Base-by-base conservation (phyloP, 1,284 basidiomycete genomes). In the Ceratobasidium sp. region DNA sequence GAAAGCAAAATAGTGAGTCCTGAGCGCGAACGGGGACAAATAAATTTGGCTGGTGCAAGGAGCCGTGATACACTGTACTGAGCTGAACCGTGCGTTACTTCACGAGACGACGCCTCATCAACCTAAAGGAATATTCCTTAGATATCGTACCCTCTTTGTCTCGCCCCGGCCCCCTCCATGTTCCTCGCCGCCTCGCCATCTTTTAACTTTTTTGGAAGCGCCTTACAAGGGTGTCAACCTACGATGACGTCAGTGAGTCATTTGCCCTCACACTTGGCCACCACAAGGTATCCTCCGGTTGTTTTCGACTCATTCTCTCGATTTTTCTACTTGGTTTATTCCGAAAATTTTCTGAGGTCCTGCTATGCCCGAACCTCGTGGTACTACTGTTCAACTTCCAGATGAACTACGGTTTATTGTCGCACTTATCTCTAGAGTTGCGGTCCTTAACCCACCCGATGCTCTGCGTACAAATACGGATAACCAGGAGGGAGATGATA, bases 351-450 rank as follows among this genome's bases (percentile, higher is more conserved):
- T n/a, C n/a, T n/a, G 14, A 43, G 8, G 34, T 49, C 13, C 49
- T 8, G 54, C 6, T 3, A 39, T 39, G 49, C 24, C 27, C 22
- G 29, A 54, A n/a, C 31, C 39, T 1, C 53, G 58, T 27, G 53
- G 34, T 16, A 31, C 27, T 53, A 37, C 31, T 41, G 53, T n/a
- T 14, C 27, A 64, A 11, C 56, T 71, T 49, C 27, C 68, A 14
- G 68, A 61, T 29, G 56, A 71, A 24, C 43, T 71, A 16, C 68
- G 68, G 5, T 72, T 72, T 39, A 61, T 43, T n/a, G 46, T 72
- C 8, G 68, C 68, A n/a, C 54, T 72, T 3, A 54, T 59, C 11
- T 71, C 54, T 31, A 71, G 56, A 27, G 41, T 37, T 27, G 51
- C 65, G n/a, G 24, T 43, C 14, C 37, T 68, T 19, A 41, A 56